phyloP scores from a whole-genome alignment of 805 yeast species.

The Millerozyma acaciae region DNA sequence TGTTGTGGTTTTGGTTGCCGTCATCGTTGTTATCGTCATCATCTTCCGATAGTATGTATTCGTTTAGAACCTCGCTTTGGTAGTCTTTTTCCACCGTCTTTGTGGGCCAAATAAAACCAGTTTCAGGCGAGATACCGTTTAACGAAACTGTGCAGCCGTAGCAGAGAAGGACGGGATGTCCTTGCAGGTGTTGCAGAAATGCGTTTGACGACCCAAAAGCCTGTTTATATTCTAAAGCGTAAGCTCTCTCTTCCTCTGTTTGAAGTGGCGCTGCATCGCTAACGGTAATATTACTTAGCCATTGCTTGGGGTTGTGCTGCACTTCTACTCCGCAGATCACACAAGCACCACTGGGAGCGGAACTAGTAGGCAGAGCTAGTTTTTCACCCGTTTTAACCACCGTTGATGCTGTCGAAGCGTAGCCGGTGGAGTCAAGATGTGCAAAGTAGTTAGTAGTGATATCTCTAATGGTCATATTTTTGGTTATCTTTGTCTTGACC shows the following conservation, averaged over 20 bases:
- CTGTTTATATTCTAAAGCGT: constrained; percentile 17
- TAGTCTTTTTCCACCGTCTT: constrained; percentile 8
- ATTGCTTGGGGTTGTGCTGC: constrained; percentile 54
- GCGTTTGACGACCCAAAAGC: constrained; percentile 7
- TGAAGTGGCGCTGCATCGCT: constrained; percentile 48
- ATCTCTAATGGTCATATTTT: constrained; percentile 78
- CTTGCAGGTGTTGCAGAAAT: background rate
- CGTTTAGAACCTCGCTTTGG: constrained; percentile 35
- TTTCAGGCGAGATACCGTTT: constrained; percentile 32
- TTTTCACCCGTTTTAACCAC: constrained; percentile 88
- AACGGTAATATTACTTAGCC: constrained; percentile 71
- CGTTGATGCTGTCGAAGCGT: constrained; percentile 87
- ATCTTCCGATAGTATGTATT: constrained; percentile 45
- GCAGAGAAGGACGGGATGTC: constrained; percentile 45
- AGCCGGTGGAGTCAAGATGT: constrained; percentile 63
- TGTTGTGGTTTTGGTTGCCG: too few species aligned
- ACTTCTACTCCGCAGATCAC: constrained; percentile 53
- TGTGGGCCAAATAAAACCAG: constrained; percentile 35
- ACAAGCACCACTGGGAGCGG: constrained; percentile 35
- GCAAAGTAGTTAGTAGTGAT: constrained; percentile 69
- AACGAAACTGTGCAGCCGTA: constrained; percentile 74
- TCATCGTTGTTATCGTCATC: constrained; percentile 15
- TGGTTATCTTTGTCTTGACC: constrained; percentile 40
- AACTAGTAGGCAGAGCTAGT: constrained; percentile 46
- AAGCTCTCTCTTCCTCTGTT: constrained; percentile 34